Conservation (phyloP, 1,139 yeast species). For the Yamadazyma atlantica region DNA sequence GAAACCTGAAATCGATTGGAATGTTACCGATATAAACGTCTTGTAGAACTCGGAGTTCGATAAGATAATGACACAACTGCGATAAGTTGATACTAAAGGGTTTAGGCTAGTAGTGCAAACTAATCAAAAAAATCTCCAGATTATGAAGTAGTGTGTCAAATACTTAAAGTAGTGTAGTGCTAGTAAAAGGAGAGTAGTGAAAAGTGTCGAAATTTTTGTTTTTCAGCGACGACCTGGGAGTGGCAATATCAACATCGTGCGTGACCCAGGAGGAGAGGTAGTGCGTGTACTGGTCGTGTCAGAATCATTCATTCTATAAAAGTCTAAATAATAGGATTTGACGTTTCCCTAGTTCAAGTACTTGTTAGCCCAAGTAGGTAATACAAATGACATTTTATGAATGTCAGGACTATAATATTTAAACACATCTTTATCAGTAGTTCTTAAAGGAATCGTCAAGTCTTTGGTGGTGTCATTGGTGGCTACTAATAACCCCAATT, state of each 20-base stretch:
- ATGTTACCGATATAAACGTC: no score
- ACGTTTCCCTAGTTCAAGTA: constrained; percentile 13
- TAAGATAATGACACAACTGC: no score
- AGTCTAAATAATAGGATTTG: no score
- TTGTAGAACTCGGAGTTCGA: no score
- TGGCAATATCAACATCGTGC: not conserved
- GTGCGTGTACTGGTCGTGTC: not conserved
- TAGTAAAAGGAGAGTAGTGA: not conserved
- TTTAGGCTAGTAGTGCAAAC: not conserved
- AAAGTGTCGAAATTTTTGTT: not conserved
- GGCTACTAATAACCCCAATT: constrained; percentile 84
- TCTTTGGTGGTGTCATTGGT: constrained; percentile 55
- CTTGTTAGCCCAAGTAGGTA: constrained; percentile 82
- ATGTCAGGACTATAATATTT: constrained; percentile 72
- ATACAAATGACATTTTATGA: constrained; percentile 76
- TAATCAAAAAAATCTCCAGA: not conserved
- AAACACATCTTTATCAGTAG: constrained; percentile 43
- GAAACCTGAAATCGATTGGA: no score
- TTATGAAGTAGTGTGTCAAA: not conserved
- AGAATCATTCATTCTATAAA: not conserved
- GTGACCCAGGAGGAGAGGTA: not conserved
- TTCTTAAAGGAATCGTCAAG: constrained; percentile 57
- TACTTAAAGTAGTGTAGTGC: constrained; percentile 1
- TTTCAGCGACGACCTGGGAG: not conserved
- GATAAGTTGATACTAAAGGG: no score